Base-by-base conservation (phyloP, 2,329 filamentous ascomycete species). In the Alternaria triticina region DNA sequence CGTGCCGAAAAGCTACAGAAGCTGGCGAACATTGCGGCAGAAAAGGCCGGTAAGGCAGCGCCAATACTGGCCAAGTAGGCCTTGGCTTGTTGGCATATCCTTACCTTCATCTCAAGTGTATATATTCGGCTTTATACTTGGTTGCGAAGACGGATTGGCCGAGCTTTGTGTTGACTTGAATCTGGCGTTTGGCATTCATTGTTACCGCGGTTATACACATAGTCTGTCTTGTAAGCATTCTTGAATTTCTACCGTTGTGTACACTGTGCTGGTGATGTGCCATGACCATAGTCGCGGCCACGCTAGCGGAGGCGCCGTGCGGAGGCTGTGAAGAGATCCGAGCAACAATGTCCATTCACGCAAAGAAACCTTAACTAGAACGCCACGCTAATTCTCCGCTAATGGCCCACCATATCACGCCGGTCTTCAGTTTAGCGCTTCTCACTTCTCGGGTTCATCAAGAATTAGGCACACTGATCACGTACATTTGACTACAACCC, bases 1-100 rank as follows among this genome's bases (percentile, higher is more conserved):
- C 89, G 88, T 72, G 86, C 89, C 47, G 86, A 91, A 69, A 90
- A 91, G 77, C 83, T 97, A 46, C 86, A 88, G 68, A 91, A 90
- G 76, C 84, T 89, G 15, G 89, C 89, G 12, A 85, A 88, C 54
- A 73, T 89, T 55, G 89, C 90, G 10, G 87, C 90, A 5, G 83
- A 86, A 27, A 89, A 88, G 74, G 80, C 79, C 20, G 70, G 73
- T 50, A 69, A 76, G 54, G 69, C 68, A 27, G 74, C 73, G 1
- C 78, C 78, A 1, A 59, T 78, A n/a, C 68, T 80, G 30, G 56
- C 67, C 27, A 80, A 79, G 50, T 80, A 74, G 61, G 59, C 9
- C 12, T 51, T 27, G 33, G 23, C 25, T 27, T 54, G 23, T 10
- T 49, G 47, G 43, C 17, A 57, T 56, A 45, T 61, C 22, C 51